Evolutionary conservation across 2,329 filamentous ascomycete species (phyloP).

Genomic region (Epichloe bromicola): DNA sequence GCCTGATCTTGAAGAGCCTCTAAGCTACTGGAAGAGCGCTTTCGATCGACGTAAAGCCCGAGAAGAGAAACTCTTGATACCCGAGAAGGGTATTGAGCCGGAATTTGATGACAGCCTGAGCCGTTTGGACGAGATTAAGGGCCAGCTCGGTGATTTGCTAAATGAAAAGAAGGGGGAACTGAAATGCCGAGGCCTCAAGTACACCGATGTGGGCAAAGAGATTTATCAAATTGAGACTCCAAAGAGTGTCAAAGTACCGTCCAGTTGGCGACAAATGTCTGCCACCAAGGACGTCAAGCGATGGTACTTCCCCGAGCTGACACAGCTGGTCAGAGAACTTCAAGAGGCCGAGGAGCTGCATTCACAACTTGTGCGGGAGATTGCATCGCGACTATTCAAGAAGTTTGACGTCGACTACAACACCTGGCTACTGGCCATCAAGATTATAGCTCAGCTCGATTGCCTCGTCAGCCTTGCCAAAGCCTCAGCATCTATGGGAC

Average conservation of each 20-base stretch:
- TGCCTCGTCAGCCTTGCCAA: constrained; percentile 89
- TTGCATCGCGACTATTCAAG: constrained; percentile 68
- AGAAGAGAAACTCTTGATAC: constrained; percentile 70
- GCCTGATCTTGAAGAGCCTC: constrained; percentile 64
- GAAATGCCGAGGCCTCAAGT: constrained; percentile 60
- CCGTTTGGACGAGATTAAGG: constrained; percentile 61
- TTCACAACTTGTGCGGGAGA: constrained; percentile 78
- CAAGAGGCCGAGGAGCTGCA: constrained; percentile 94
- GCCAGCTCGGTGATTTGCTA: constrained; percentile 57
- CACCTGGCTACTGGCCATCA: constrained; percentile 79
- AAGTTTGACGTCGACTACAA: constrained; percentile 81
- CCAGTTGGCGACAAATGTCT: constrained; percentile 91
- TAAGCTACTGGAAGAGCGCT: constrained; percentile 80
- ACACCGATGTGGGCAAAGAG: constrained; percentile 84
- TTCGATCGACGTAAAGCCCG: constrained; percentile 75
- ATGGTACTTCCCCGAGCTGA: constrained; percentile 82
- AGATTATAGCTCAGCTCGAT: constrained; percentile 82
- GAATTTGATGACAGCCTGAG: constrained; percentile 82
- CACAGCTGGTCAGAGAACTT: constrained; percentile 67
- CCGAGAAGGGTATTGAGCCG: constrained; percentile 74
- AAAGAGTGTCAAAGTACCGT: constrained; percentile 72
- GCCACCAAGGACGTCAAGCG: constrained; percentile 81
- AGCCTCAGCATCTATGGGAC: constrained; percentile 69
- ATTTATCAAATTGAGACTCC: constrained; percentile 93
- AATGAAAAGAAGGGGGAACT: constrained; percentile 59